Percentiles rank a stretch among this genome's conserved stretches.
Evolutionary conservation across 176 grass and related monocot species (phyloP).

Genomic region (maize (Zea mays)): DNA sequence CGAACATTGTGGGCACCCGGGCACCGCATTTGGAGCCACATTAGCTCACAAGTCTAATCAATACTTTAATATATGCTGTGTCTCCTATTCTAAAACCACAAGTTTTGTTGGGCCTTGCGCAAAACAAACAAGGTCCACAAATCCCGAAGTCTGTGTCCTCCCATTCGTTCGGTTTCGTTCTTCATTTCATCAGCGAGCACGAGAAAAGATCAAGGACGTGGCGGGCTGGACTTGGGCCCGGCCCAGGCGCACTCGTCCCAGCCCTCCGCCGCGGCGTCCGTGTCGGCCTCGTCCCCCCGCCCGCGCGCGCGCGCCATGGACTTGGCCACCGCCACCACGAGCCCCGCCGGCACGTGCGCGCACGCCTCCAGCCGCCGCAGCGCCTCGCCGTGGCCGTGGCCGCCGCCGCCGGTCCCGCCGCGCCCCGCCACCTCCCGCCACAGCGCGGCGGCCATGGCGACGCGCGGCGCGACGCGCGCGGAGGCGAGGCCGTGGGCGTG

Average conservation of each 20-base stretch:
- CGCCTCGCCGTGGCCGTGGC: neutral
- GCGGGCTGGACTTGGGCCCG: neutral
- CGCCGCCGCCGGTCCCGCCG: neutral
- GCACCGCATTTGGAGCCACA: no score
- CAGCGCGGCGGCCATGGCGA: slow-evolving; percentile 49
- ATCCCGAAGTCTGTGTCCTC: neutral
- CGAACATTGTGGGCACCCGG: no score
- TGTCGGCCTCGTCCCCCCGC: neutral
- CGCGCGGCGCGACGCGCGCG: slow-evolving; percentile 26
- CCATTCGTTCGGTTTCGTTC: neutral
- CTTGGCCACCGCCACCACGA: slow-evolving; percentile 26
- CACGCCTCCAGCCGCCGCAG: slow-evolving; percentile 50
- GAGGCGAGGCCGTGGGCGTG: neutral
- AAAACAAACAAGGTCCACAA: slow-evolving; percentile 2
- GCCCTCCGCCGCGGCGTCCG: slow-evolving; percentile 43
- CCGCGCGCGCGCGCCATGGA: slow-evolving; percentile 37
- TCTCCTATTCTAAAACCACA: neutral
- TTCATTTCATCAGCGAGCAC: neutral
- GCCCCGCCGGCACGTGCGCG: slow-evolving; percentile 45
- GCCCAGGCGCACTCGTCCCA: slow-evolving; percentile 59
- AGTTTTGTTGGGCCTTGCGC: neutral
- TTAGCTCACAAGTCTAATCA: no score
- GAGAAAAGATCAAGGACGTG: neutral
- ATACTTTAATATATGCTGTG: neutral
- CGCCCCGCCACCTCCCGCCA: slow-evolving; percentile 31